phyloP scores from a whole-genome alignment of 1,284 basidiomycete genomes.

The Ustilago cynodontis region DNA sequence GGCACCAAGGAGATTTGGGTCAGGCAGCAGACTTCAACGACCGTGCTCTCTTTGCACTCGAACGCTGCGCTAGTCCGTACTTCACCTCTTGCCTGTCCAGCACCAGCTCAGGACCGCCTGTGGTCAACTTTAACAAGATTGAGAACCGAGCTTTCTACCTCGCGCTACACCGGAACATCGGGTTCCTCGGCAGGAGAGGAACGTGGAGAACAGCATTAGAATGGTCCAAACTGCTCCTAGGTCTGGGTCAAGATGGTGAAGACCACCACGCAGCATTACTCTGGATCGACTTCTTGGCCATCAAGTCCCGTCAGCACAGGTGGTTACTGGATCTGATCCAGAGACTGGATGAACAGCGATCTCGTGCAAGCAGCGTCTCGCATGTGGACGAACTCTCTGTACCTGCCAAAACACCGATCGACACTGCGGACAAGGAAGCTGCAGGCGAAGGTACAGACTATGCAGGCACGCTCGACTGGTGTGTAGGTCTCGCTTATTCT shows the following conservation, averaged over 20 bases:
- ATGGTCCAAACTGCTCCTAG: conserved; percentile 66
- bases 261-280: conserved; percentile 68
- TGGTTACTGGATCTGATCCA: conserved; percentile 63
- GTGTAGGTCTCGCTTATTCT: conserved; percentile 59
- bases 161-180: conserved; percentile 64
- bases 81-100: conserved; percentile 62
- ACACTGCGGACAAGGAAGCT: conserved; percentile 30
- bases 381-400: conserved; percentile 39
- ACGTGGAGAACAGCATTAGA: conserved; percentile 69
- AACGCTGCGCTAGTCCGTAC: conserved; percentile 59
- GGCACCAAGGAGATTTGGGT: conserved; percentile 68
- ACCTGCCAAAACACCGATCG: conserved; percentile 50
- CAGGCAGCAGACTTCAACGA: conserved; percentile 67
- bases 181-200: conserved; percentile 61
- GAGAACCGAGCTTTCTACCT: conserved; percentile 67
- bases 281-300: conserved; percentile 68
- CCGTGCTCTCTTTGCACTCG: conserved; percentile 65
- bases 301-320: conserved; percentile 60
- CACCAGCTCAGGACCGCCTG: conserved; percentile 52
- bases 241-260: conserved; percentile 52
- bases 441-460: conserved; percentile 43
- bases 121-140: conserved; percentile 62
- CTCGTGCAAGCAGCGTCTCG: conserved; percentile 14
- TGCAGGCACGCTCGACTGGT: conserved; percentile 64
- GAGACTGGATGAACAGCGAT: conserved; percentile 51